Base-by-base conservation (phyloP, 495 filamentous ascomycete species). In the Pyrenula aspistea region DNA sequence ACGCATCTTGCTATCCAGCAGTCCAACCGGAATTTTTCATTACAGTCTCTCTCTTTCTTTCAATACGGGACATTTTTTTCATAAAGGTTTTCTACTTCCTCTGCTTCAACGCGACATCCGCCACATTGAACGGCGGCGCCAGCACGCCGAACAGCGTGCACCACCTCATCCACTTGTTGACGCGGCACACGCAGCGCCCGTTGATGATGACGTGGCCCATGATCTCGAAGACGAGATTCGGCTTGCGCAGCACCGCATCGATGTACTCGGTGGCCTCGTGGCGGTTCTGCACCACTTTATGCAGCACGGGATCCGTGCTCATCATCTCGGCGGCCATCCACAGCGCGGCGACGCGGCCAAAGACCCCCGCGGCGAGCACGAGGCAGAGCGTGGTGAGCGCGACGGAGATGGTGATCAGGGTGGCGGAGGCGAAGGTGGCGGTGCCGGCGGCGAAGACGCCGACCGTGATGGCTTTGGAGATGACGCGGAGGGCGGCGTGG, bases 191-290 rank as follows among this genome's bases (percentile, higher is more conserved):
- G 24, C 31, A 51, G 2, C 51, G 55, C 4, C 62, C 60, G 10
- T 62, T 53, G 8, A 64, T 23, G 23, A 64, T 55, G 20, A 64
- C 52, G 36, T 64, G 60, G 1, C 62, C 60, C 55, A 59, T 55
- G 4, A 53, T 53, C 55, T 62, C 62, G 52, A 53, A 22, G 21
- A 53, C 49, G 54, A 52, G 31, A 47, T 53, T 20, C 2, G 23
- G n/a, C 19, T 52, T 20, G 19, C 22, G n/a, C 8, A 52, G 50
- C 4, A 52, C 20, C 4, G 50, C 50, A 24, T 52, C 22, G 19
- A 52, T 20, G 20, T 52, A 52, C 20, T 52, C 22, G 8, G 50
- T 21, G 8, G 50, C 50, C 20, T 52, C 50, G 8, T 21, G 50
- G 8, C 22, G 50, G 19, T 10, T 52, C 10, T 20, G 8, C 8